Evolutionary conservation across 2,329 filamentous ascomycete species (phyloP), one percentile per base, ranked within the genome.

Genomic region (Verticillium albo-atrum): DNA sequence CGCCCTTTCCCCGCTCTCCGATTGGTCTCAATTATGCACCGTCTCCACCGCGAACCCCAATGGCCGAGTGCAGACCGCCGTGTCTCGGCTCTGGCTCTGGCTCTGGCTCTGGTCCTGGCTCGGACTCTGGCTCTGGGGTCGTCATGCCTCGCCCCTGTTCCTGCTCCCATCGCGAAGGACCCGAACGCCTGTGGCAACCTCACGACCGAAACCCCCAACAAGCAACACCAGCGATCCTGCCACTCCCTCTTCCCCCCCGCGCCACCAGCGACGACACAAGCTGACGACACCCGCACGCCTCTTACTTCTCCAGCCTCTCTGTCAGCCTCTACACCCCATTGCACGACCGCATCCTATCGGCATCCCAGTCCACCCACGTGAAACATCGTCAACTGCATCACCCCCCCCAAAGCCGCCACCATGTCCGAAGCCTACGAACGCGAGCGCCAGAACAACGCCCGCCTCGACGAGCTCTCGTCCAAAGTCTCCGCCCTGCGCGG

Each of bases 401-500:
- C 37, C 37, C n/a, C 37, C n/a, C 37, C 20, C 7, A 17, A 10
- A 20, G 7, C 5, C 9, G 5, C 58, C 65, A 74, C 61, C 65
- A 91, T 91, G 89, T 88, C 88, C 54, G 89, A 91, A 73, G 83
- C 88, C 65, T 92, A 90, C 78, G 89, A 91, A 78, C 88, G 89
- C 73, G 89, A 92, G 78, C 83, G 85, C 72, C 95, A 99, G 77
- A 99, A 99, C 80, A 96, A 98, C 77, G 88, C 91, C 66, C 92
- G 94, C 68, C 90, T 99, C 59, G 89, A 94, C 70, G 92, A 96
- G 73, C 89, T 99, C 37, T 90, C 90, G 17, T 84, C 87, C 65
- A 99, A 99, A 79, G 93, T 98, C 58, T 91, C 91, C 20, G 92
- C 92, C 57, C 85, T 99, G 64, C 92, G 94, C 70, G 91, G 90